Conservation (phyloP, 371 early-diverging fungal species). For the Syncephalastrum sp. region DNA sequence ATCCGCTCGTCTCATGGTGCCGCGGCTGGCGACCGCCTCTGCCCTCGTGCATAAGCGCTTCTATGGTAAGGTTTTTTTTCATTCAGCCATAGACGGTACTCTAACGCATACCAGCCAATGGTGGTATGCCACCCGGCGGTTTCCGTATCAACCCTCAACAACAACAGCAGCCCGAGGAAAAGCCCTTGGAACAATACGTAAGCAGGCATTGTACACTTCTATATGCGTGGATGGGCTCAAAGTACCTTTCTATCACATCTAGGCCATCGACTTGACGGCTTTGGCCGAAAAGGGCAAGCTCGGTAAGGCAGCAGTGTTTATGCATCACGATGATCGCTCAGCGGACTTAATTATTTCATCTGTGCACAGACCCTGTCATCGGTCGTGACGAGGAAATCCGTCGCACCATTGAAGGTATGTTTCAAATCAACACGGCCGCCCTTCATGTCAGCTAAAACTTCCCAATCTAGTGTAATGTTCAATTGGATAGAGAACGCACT, state of each 20-base stretch:
- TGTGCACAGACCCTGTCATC: conserved; percentile 76
- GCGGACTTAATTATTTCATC: conserved; percentile 19
- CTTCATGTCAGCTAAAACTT: background rate
- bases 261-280: conserved; percentile 73
- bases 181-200: conserved; percentile 47
- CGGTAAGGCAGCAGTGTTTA: conserved; percentile 51
- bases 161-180: conserved; percentile 35
- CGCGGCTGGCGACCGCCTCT: too few relatives aligned
- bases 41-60: too few relatives aligned
- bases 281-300: conserved; percentile 66
- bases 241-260: background rate
- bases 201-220: background rate
- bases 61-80: too few relatives aligned
- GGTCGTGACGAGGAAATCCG: conserved; percentile 76
- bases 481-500: too few relatives aligned
- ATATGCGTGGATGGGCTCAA: too few relatives aligned
- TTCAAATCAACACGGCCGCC: too few relatives aligned
- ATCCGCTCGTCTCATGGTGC: too few relatives aligned
- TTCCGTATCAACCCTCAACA: conserved; percentile 43
- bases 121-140: conserved; percentile 29
- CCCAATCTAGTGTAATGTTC: conserved; percentile 23
- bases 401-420: conserved; percentile 71
- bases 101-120: background rate
- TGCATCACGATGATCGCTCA: conserved; percentile 1
- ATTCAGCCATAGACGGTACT: too few relatives aligned